Percentiles rank a stretch among this genome's conserved stretches.
These are phyloP conservation scores for Pestalotiopsis sp. DNA, from an alignment of 2,329 filamentous ascomycete genomes.

Conservation along the genomic window DNA sequence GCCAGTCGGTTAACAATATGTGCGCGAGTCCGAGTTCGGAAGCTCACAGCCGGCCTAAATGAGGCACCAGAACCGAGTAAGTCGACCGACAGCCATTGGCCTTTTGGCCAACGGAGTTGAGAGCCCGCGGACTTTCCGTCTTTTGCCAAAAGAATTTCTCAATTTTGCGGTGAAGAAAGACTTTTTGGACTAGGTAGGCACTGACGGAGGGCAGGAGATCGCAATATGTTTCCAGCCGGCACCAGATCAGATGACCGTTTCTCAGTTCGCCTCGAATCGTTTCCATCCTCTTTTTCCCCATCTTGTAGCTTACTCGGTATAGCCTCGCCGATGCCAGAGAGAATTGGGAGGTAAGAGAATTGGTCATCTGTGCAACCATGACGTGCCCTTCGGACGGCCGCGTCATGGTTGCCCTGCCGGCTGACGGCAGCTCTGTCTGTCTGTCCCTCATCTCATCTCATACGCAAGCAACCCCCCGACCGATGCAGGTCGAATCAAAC, in stretches of 20 bases:
- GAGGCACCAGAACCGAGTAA: not conserved
- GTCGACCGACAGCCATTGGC: not conserved
- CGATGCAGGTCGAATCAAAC: not conserved
- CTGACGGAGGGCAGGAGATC: not conserved
- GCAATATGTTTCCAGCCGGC: not conserved
- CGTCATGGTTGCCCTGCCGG: not conserved
- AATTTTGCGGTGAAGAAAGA: not conserved
- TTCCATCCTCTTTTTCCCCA: not conserved
- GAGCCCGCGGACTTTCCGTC: not conserved
- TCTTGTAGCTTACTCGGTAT: not conserved
- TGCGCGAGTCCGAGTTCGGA: not conserved
- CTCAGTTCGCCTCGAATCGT: not conserved
- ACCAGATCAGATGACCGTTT: not conserved
- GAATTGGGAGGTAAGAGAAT: not conserved
- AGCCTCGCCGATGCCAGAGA: too few relatives aligned
- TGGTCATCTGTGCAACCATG: not conserved
- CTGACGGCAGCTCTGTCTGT: not conserved
- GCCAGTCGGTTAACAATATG: too few relatives aligned
- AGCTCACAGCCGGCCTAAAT: not conserved
- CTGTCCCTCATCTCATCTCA: not conserved
- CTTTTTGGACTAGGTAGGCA: not conserved
- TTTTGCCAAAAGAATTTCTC: not conserved
- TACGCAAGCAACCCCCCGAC: not conserved
- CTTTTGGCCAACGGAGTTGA: not conserved
- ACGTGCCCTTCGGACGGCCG: not conserved